Evolutionary conservation across 768 basidiomycete genomes (phyloP).

Genomic region (Psilocybe cubensis): DNA sequence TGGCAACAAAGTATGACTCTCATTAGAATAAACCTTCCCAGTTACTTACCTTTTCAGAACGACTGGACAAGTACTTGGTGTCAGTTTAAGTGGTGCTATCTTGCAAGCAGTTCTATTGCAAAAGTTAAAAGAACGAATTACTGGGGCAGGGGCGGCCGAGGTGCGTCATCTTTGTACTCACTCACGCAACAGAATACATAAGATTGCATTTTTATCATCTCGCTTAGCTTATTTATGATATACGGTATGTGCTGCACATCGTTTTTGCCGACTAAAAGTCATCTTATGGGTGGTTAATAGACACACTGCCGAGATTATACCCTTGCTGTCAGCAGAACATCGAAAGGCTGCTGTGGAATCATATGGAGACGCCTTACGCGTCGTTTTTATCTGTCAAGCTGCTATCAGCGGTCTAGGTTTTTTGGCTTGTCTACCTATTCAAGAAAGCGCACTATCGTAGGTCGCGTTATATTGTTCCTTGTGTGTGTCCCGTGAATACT

Average conservation of each 20-base stretch:
- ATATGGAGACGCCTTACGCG: conserved; percentile 78
- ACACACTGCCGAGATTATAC: conserved; percentile 75
- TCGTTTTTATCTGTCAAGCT: conserved; percentile 82
- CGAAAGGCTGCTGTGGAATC: conserved; percentile 71
- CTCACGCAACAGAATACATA: not conserved
- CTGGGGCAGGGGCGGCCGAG: conserved; percentile 72
- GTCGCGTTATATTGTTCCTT: conserved; percentile 13
- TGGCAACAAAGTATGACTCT: conserved; percentile 17
- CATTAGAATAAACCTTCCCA: conserved; percentile 31
- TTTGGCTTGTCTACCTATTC: conserved; percentile 72
- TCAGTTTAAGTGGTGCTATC: conserved; percentile 84
- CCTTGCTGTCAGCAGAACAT: conserved; percentile 55
- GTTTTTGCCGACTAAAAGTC: not conserved
- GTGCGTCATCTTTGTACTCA: conserved; percentile 44
- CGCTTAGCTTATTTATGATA: conserved; percentile 69
- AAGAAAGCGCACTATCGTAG: conserved; percentile 71
- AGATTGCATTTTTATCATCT: not conserved
- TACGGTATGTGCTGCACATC: conserved; percentile 34
- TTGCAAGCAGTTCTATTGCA: conserved; percentile 78
- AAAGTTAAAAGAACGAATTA: conserved; percentile 75
- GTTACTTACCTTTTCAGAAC: conserved; percentile 95
- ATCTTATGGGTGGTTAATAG: conserved; percentile 32
- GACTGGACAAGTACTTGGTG: conserved; percentile 94
- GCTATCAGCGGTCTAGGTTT: conserved; percentile 69
- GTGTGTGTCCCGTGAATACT: not conserved